A percentile compares a stretch with the other conserved stretches of the same genome.
These are phyloP conservation scores for Gossypium aridum DNA, from an alignment of 441 rosid genomes.

Conservation along the genomic window DNA sequence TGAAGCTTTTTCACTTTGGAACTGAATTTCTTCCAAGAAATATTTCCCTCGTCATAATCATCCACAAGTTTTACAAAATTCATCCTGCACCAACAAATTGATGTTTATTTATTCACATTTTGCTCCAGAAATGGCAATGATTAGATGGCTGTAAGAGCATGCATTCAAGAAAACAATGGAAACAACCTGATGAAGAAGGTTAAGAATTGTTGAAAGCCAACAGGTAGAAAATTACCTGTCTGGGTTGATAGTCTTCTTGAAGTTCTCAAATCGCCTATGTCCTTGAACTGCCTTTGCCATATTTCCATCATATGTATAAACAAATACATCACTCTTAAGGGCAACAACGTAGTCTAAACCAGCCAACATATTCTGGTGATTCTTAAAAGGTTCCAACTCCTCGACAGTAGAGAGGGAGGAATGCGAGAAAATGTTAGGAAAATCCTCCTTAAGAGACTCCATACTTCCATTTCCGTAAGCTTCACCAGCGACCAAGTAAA, in stretches of 20 bases:
- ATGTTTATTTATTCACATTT: background rate
- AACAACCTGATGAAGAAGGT: background rate
- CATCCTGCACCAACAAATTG: conserved; percentile 47
- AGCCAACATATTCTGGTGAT: conserved; percentile 94
- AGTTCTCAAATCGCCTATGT: conserved; percentile 77
- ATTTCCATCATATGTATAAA: conserved; percentile 88
- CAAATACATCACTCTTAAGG: conserved; percentile 76
- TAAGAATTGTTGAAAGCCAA: background rate
- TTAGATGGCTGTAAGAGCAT: background rate
- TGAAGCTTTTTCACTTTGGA: conserved; percentile 80
- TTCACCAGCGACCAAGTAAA: conserved; percentile 89
- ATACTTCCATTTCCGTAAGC: conserved; percentile 82
- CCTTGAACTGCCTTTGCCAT: conserved; percentile 99
- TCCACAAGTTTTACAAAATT: conserved; percentile 77
- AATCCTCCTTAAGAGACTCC: conserved; percentile 59
- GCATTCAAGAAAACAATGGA: background rate
- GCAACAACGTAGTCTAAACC: conserved; percentile 88
- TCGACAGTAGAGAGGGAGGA: conserved; percentile 61
- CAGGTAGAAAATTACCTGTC: conserved; percentile 47
- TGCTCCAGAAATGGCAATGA: background rate
- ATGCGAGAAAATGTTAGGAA: conserved; percentile 76
- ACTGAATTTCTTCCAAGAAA: conserved; percentile 79
- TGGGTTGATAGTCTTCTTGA: conserved; percentile 81
- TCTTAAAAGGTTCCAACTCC: conserved; percentile 65
- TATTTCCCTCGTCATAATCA: conserved; percentile 62